Evolutionary conservation across 2,329 filamentous ascomycete species (phyloP).

Genomic region (Trichophyton mentagrophytes): DNA sequence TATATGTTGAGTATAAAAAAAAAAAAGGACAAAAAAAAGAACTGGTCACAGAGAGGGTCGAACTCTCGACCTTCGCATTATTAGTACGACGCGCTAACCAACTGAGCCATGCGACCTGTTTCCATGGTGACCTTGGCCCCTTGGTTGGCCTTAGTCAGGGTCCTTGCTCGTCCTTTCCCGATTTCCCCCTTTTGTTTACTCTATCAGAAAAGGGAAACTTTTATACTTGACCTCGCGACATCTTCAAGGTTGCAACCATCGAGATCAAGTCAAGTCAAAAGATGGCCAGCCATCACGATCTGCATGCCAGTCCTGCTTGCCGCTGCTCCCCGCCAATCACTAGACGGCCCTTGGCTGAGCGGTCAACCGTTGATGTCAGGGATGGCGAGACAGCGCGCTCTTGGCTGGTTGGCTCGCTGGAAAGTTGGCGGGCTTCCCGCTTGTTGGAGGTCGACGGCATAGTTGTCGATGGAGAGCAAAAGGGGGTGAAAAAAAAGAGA

Average conservation of each 20-base stretch:
- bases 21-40: not conserved
- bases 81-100: conserved; percentile 5
- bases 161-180: too few relatives aligned
- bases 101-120: conserved; percentile 2
- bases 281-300: not conserved
- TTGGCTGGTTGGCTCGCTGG: not conserved
- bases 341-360: not conserved
- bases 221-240: too few relatives aligned
- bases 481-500: too few relatives aligned
- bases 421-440: not conserved
- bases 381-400: not conserved
- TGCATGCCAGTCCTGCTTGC: not conserved
- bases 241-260: too few relatives aligned
- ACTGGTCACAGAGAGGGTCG: conserved; percentile 4
- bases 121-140: not conserved
- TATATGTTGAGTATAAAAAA: not conserved
- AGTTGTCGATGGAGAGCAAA: too few relatives aligned
- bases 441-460: not conserved
- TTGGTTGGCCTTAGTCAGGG: not conserved
- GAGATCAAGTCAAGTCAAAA: not conserved
- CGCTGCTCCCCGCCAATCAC: not conserved
- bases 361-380: not conserved
- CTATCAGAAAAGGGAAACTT: too few relatives aligned
- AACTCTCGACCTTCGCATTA: conserved; percentile 5
- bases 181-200: not conserved